Conservation (phyloP, 2,329 filamentous ascomycete species). For the Verticillium nonalfalfae region DNA sequence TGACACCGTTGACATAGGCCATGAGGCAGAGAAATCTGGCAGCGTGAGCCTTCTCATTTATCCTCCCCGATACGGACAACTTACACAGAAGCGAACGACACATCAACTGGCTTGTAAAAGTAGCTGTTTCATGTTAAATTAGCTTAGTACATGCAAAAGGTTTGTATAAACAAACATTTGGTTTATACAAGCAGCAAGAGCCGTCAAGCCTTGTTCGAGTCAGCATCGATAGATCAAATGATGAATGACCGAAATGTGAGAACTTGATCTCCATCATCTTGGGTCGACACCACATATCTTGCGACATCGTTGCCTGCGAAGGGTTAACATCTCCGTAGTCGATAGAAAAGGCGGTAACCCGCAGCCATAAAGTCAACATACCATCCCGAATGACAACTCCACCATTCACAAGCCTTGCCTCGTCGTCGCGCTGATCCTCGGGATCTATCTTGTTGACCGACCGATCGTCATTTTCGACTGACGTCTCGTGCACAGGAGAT, state of each 20-base stretch:
- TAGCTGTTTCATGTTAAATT: background rate
- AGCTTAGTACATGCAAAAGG: background rate
- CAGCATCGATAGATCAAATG: background rate
- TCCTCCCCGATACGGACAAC: background rate
- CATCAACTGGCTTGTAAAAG: constrained; percentile 9
- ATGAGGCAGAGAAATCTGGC: constrained; percentile 5
- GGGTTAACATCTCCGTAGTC: background rate
- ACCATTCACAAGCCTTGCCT: constrained; percentile 4
- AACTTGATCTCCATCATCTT: constrained; percentile 5
- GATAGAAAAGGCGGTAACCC: background rate
- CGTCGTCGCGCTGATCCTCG: background rate
- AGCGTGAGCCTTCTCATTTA: background rate
- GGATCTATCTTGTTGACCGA: background rate
- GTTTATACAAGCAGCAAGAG: constrained; percentile 9
- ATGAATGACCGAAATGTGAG: constrained; percentile 7
- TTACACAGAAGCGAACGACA: constrained; percentile 7
- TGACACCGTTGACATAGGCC: constrained; percentile 9
- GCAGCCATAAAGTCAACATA: background rate
- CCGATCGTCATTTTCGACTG: background rate
- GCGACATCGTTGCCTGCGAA: constrained; percentile 6
- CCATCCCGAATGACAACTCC: constrained; percentile 3
- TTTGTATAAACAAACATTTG: constrained; percentile 1
- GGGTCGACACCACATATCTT: constrained; percentile 6
- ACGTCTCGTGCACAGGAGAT: background rate
- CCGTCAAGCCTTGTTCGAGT: constrained; percentile 1